Conservation (phyloP, 345 rosid species). For the Linum tenue region DNA sequence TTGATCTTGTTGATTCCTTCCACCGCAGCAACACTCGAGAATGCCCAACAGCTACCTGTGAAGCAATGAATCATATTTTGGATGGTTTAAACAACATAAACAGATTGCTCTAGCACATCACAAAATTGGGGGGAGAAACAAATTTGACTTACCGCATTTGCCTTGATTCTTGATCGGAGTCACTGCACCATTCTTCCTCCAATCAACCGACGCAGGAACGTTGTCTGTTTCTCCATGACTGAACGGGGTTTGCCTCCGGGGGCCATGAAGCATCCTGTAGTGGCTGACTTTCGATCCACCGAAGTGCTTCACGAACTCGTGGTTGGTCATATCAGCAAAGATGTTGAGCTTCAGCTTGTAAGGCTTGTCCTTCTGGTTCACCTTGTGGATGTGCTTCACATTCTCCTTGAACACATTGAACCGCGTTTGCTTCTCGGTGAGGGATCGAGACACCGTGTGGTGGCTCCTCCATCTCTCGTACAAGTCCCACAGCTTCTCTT, state of each 20-base stretch:
- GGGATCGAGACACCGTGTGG: conserved; percentile 17
- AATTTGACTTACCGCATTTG: conserved; percentile 23
- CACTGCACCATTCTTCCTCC: conserved; percentile 37
- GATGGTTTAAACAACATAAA: no score
- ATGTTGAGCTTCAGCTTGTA: conserved; percentile 26
- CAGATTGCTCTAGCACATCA: not conserved
- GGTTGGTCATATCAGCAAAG: conserved; percentile 34
- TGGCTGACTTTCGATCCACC: conserved; percentile 32
- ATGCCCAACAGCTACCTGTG: conserved; percentile 82
- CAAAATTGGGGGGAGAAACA: not conserved
- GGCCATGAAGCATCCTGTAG: conserved; percentile 15
- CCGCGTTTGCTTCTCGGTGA: conserved; percentile 11
- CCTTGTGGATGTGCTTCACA: conserved; percentile 3
- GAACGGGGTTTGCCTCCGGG: conserved; percentile 12
- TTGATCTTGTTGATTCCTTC: conserved; percentile 45
- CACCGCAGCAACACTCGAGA: conserved; percentile 58
- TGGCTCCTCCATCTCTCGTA: conserved; percentile 19
- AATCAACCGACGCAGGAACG: conserved; percentile 25
- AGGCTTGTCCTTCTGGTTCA: conserved; percentile 17
- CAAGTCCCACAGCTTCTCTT: conserved; percentile 17
- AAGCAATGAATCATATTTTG: not conserved
- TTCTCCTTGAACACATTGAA: conserved; percentile 19
- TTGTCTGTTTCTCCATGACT: conserved; percentile 5
- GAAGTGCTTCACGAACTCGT: conserved; percentile 23
- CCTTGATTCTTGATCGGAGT: conserved; percentile 31